A percentile compares a stretch with the other conserved stretches of the same genome.
phyloP scores from a whole-genome alignment of 2,329 filamentous ascomycete species.

The Scytalidium lignicola region DNA sequence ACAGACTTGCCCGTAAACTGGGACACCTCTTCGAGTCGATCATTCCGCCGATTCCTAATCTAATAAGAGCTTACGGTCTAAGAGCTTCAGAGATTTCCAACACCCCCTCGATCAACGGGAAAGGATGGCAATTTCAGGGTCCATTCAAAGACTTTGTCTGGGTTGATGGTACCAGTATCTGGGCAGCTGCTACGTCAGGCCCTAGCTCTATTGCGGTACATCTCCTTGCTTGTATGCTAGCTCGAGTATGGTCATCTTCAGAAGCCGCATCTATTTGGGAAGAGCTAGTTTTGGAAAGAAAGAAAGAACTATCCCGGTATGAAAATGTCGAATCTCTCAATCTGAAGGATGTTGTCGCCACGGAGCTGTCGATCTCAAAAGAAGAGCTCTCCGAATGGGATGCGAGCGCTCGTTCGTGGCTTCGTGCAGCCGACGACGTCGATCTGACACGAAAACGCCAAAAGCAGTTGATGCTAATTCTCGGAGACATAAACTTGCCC shows the following conservation, averaged over 20 bases:
- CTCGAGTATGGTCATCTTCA: constrained; percentile 22
- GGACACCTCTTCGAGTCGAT: constrained; percentile 34
- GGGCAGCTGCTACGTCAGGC: constrained; percentile 29
- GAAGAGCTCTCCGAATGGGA: constrained; percentile 27
- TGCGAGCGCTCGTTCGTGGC: constrained; percentile 28
- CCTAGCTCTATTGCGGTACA: constrained; percentile 20
- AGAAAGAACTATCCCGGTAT: neutral
- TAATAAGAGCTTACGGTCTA: constrained; percentile 15
- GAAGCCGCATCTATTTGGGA: constrained; percentile 31
- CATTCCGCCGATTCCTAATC: constrained; percentile 21
- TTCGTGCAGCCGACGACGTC: constrained; percentile 23
- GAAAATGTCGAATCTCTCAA: constrained; percentile 1
- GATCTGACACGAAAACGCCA: constrained; percentile 20
- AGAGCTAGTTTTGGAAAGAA: constrained; percentile 24
- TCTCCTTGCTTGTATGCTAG: constrained; percentile 32
- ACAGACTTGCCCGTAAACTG: constrained; percentile 34
- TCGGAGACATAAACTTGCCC: constrained; percentile 15
- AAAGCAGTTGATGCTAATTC: constrained; percentile 18
- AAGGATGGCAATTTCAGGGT: constrained; percentile 14
- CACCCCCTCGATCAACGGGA: neutral
- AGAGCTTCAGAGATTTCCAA: constrained; percentile 12
- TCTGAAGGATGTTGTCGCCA: constrained; percentile 6
- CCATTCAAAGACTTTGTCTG: constrained; percentile 13
- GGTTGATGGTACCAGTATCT: constrained; percentile 24
- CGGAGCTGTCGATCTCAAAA: constrained; percentile 16